These are phyloP conservation scores for Podospora appendiculata DNA, from an alignment of 495 filamentous ascomycete genomes.

Conservation along the genomic window DNA sequence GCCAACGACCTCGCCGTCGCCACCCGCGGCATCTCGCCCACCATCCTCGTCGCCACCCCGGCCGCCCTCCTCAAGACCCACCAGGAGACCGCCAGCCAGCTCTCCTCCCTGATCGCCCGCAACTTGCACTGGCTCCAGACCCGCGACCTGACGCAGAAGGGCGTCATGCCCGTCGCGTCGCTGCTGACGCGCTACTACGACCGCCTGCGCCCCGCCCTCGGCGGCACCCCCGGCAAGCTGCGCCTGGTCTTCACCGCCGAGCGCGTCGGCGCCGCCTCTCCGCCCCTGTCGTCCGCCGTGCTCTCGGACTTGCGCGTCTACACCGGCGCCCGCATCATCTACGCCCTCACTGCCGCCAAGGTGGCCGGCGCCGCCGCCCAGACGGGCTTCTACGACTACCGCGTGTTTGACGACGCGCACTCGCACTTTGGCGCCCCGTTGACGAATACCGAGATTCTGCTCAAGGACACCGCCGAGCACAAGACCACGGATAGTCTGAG, in stretches of 20 bases:
- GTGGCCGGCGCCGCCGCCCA: constrained; percentile 82
- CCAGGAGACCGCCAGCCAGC: constrained; percentile 34
- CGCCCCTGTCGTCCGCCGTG: constrained; percentile 52
- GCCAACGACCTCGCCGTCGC: constrained; percentile 63
- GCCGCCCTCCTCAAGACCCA: constrained; percentile 63
- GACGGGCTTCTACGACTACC: constrained; percentile 82
- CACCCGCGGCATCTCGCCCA: constrained; percentile 67
- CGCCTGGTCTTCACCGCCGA: constrained; percentile 67
- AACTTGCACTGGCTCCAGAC: constrained; percentile 58
- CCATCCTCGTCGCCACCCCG: constrained; percentile 73
- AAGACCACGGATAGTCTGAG: constrained; percentile 53
- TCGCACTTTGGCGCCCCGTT: constrained; percentile 80
- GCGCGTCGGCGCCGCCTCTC: constrained; percentile 40
- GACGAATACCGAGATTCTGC: constrained; percentile 67
- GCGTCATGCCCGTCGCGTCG: constrained; percentile 62
- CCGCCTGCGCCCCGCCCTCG: constrained; percentile 48
- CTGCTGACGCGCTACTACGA: constrained; percentile 58
- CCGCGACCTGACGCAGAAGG: constrained; percentile 55
- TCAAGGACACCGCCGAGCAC: constrained; percentile 51
- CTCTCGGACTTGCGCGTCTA: constrained; percentile 74
- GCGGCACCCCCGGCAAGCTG: constrained; percentile 62
- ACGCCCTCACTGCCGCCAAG: constrained; percentile 71
- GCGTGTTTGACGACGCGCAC: constrained; percentile 46
- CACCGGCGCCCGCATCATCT: constrained; percentile 73
- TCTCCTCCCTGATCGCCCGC: constrained; percentile 39